Conservation (phyloP, 2,329 filamentous ascomycete species). For the Colletotrichum acutatum region DNA sequence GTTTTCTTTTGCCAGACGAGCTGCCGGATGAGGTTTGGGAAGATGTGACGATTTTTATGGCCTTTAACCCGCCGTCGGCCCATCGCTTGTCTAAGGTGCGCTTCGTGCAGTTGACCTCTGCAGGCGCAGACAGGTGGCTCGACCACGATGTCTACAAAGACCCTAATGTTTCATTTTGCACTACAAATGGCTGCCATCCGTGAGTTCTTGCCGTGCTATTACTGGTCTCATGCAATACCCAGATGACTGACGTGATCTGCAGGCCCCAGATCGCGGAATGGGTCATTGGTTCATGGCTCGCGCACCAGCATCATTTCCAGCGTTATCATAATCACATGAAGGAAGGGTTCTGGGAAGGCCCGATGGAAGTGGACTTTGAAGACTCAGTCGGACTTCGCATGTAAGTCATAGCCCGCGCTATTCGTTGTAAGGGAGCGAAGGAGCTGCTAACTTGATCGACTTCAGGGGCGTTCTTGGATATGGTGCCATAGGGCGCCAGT, state of each 20-base stretch:
- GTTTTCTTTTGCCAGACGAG: slow-evolving; percentile 39
- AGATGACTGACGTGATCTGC: too few relatives aligned
- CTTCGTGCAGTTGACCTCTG: slow-evolving; percentile 56
- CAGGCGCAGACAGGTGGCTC: slow-evolving; percentile 56
- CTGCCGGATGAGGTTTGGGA: slow-evolving; percentile 47
- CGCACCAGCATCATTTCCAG: slow-evolving; percentile 45
- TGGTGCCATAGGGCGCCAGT: slow-evolving; percentile 56
- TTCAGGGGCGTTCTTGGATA: slow-evolving; percentile 54
- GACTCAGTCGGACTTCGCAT: slow-evolving; percentile 50
- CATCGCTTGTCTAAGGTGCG: slow-evolving; percentile 49
- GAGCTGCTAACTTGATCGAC: background rate
- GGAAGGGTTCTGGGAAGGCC: slow-evolving; percentile 16
- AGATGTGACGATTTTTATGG: slow-evolving; percentile 53
- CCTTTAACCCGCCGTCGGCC: slow-evolving; percentile 45
- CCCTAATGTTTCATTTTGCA: slow-evolving; percentile 50
- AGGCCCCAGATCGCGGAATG: slow-evolving; percentile 54
- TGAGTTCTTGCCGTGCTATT: slow-evolving; percentile 39
- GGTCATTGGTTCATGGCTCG: slow-evolving; percentile 50
- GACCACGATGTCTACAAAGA: slow-evolving; percentile 47
- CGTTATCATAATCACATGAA: slow-evolving; percentile 44
- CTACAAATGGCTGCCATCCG: slow-evolving; percentile 55
- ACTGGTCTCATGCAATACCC: background rate
- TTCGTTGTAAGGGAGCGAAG: background rate
- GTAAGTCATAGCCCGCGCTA: slow-evolving; percentile 37
- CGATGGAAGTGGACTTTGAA: slow-evolving; percentile 27